Percentiles rank a stretch among this genome's conserved stretches.
These are phyloP conservation scores for Aschersonia sp. DNA, from an alignment of 2,329 filamentous ascomycete species.

Conservation along the genomic window DNA sequence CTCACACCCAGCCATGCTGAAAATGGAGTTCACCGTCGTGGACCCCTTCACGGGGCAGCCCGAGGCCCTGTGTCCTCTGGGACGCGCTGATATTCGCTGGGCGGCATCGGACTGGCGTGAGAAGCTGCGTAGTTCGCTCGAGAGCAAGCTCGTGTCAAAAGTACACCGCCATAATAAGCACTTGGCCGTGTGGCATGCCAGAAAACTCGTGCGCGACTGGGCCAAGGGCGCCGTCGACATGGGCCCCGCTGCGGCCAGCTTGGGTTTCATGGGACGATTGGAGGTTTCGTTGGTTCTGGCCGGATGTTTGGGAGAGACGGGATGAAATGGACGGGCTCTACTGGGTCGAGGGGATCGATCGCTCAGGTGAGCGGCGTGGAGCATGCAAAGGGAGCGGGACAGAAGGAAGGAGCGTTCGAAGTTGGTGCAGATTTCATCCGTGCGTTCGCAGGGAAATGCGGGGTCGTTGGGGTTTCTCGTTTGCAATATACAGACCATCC, in stretches of 20 bases:
- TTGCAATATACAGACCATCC: too few species aligned
- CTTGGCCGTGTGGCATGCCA: conserved; percentile 15
- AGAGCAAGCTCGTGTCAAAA: conserved; percentile 10
- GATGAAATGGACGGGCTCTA: not conserved
- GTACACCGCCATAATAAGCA: conserved; percentile 17
- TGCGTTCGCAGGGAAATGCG: too few species aligned
- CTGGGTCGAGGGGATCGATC: too few species aligned
- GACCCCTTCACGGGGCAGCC: conserved; percentile 8
- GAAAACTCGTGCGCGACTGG: conserved; percentile 11
- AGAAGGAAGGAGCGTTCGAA: too few species aligned
- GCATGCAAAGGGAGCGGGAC: too few species aligned
- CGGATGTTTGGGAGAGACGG: not conserved
- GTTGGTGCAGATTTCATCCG: too few species aligned
- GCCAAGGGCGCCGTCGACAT: conserved; percentile 11
- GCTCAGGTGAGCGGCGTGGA: too few species aligned
- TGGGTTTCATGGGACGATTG: conserved; percentile 11
- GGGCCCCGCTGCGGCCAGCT: conserved; percentile 7
- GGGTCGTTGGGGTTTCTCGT: too few species aligned
- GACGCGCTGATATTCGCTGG: conserved; percentile 13
- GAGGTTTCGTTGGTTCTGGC: conserved; percentile 6
- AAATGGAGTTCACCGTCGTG: conserved; percentile 12
- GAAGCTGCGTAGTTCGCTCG: conserved; percentile 8
- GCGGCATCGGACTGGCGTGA: conserved; percentile 9
- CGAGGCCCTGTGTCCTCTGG: conserved; percentile 12
- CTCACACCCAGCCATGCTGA: conserved; percentile 12